Evolutionary conservation across 306 rosid genomes (phyloP), one percentile per base, ranked within the genome.

Genomic region (Vigna unguiculata): DNA sequence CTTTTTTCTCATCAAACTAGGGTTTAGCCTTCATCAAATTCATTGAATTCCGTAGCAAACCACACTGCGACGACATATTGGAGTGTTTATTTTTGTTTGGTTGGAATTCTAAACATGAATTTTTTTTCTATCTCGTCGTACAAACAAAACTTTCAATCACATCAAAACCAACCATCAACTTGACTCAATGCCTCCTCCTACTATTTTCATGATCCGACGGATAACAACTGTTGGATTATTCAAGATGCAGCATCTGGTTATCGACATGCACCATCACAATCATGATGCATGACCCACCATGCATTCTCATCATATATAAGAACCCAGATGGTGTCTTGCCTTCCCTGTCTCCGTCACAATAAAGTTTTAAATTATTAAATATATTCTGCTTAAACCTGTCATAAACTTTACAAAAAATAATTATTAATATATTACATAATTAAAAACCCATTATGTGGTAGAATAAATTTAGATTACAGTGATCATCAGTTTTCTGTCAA

Each of bases 221-320:
- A 32, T 34, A 7, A 48, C 0, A 75, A 8, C 16, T 47, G 49
- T 19, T 3, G 24, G 41, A 20, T 47, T 19, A 20, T 30, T 28
- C 47, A 32, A 12, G 79, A 9, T 32, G 40, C 13, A 14, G 53
- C 3, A 63, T 65, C 19, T 0, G 20, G 1, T 22, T 46, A 12
- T 77, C 24, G 49, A 77, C 59, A 77, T 41, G 57, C 48, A 65
- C 43, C 79, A 62, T 63, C 80, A 63, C 80, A 62, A 36, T 75
- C 71, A 49, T 30, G 24, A 61, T 12, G 12, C 49, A 52, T 32
- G 36, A 13, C 80, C 80, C 45, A 28, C 74, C 73, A 7, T 48
- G 25, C 55, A 21, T 43, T 41, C 71, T 65, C 61, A 19, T 41
- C 72, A 57, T 24, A 46, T 41, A 38, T 55, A 40, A 19, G 48